phyloP scores from a whole-genome alignment of 2,329 filamentous ascomycete genomes.

The Cercospora sesami region DNA sequence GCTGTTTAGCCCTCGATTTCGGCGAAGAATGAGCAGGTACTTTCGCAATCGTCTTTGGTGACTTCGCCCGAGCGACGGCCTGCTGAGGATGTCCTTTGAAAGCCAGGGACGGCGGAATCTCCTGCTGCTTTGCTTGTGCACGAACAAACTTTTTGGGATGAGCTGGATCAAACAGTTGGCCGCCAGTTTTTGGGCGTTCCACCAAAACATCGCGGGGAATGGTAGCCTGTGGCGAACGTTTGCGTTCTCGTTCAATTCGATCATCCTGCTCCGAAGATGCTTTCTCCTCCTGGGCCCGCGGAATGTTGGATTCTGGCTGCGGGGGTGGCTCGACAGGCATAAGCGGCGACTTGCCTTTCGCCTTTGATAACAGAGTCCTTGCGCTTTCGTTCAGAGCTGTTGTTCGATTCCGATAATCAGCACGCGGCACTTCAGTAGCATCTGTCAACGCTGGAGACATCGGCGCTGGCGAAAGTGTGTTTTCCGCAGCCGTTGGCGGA shows the following conservation, averaged over 20 bases:
- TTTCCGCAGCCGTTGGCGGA: constrained; percentile 7
- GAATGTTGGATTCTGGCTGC: neutral
- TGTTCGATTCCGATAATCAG: constrained; percentile 16
- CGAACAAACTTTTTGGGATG: constrained; percentile 23
- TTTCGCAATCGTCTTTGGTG: constrained; percentile 10
- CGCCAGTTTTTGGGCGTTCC: constrained; percentile 26
- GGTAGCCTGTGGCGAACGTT: neutral
- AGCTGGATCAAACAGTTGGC: constrained; percentile 30
- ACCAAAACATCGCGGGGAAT: constrained; percentile 9
- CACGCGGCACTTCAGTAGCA: constrained; percentile 24
- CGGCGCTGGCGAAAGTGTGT: constrained; percentile 8
- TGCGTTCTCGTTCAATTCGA: neutral
- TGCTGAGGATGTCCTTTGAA: neutral
- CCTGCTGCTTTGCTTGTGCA: constrained; percentile 16
- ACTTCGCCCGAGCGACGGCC: neutral
- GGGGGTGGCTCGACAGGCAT: neutral
- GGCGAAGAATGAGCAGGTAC: constrained; percentile 17
- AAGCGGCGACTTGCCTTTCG: constrained; percentile 4
- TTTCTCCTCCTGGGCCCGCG: neutral
- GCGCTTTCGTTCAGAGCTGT: constrained; percentile 39
- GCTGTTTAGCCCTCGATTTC: constrained; percentile 17
- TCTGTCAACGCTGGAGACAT: constrained; percentile 28
- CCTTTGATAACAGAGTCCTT: constrained; percentile 33
- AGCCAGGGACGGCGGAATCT: neutral
- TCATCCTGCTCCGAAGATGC: neutral